phyloP scores from a whole-genome alignment of 208 protist species.

The Crithidia thermophila region DNA sequence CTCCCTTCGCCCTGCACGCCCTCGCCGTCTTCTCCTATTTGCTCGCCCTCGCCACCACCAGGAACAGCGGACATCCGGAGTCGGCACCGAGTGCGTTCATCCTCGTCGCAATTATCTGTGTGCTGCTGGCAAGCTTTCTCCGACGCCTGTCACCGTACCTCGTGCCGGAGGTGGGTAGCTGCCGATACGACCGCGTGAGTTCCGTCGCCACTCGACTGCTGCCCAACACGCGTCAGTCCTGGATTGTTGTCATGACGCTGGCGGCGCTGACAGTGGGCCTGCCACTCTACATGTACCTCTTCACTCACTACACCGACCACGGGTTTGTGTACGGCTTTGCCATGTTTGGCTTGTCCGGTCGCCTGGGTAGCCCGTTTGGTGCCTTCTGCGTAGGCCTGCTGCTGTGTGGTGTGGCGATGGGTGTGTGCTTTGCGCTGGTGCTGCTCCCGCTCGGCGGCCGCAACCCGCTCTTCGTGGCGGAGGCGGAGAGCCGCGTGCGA shows the following conservation, averaged over 20 bases:
- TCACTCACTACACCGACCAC: conserved; percentile 20
- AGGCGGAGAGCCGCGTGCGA: conserved; percentile 8
- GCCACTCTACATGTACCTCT: conserved; percentile 26
- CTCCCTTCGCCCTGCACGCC: conserved; percentile 11
- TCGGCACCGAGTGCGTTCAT: background rate
- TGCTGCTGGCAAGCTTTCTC: conserved; percentile 25
- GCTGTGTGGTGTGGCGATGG: conserved; percentile 13
- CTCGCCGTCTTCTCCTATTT: conserved; percentile 14
- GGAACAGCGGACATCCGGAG: too few species aligned
- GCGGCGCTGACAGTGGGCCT: conserved; percentile 11
- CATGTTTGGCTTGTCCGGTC: conserved; percentile 10
- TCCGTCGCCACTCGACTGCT: conserved; percentile 19
- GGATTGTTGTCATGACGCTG: conserved; percentile 25
- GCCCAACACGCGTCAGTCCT: conserved; percentile 27
- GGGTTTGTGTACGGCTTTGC: conserved; percentile 25
- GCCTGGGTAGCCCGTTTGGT: background rate
- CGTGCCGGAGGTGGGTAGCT: conserved; percentile 18
- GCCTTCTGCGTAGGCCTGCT: conserved; percentile 14
- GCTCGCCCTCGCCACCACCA: background rate
- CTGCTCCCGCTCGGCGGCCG: conserved; percentile 14
- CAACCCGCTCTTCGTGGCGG: conserved; percentile 16
- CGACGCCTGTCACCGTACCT: conserved; percentile 18
- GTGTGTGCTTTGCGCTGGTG: background rate
- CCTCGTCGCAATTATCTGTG: background rate
- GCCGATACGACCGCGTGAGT: conserved; percentile 27